phyloP scores from a whole-genome alignment of 306 rosid genomes.

The Phaseolus lunatus region DNA sequence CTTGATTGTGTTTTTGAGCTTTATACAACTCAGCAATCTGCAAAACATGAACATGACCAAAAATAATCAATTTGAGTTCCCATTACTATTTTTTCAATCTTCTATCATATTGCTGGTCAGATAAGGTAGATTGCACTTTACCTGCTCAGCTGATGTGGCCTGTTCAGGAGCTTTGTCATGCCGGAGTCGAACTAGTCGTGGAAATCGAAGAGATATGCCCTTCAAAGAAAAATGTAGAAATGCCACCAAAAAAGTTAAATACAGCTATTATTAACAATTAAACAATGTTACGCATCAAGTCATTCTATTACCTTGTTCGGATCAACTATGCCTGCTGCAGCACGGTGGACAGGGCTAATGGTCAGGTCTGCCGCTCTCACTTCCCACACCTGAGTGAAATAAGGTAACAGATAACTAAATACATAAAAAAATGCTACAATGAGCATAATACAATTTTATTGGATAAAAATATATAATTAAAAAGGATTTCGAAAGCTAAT shows the following conservation, averaged over 20 bases:
- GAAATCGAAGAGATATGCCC: constrained; percentile 97
- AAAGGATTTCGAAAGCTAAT: neutral
- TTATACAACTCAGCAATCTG: constrained; percentile 92
- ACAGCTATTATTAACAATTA: constrained; percentile 23
- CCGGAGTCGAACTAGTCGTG: constrained; percentile 77
- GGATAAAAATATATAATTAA: neutral
- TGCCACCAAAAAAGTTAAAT: constrained; percentile 39
- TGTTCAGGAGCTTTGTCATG: constrained; percentile 88
- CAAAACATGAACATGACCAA: constrained; percentile 17
- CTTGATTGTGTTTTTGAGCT: constrained; percentile 73
- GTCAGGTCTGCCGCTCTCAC: constrained; percentile 98
- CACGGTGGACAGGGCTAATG: constrained; percentile 91
- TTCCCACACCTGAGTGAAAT: constrained; percentile 84
- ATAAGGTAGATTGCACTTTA: constrained; percentile 43
- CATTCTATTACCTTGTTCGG: constrained; percentile 72
- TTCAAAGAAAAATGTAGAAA: constrained; percentile 37
- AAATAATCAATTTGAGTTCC: constrained; percentile 11
- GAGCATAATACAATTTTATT: constrained; percentile 18
- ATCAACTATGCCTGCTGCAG: constrained; percentile 87
- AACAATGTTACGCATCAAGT: constrained; percentile 25
- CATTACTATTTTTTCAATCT: constrained; percentile 21
- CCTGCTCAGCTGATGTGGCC: constrained; percentile 87
- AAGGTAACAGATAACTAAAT: neutral
- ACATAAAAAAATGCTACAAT: neutral
- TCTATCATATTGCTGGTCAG: constrained; percentile 10